Percentiles rank a stretch among this genome's conserved stretches.
Conservation (phyloP, 2,329 filamentous ascomycete genomes). For the Penicillium sclerotigenum region DNA sequence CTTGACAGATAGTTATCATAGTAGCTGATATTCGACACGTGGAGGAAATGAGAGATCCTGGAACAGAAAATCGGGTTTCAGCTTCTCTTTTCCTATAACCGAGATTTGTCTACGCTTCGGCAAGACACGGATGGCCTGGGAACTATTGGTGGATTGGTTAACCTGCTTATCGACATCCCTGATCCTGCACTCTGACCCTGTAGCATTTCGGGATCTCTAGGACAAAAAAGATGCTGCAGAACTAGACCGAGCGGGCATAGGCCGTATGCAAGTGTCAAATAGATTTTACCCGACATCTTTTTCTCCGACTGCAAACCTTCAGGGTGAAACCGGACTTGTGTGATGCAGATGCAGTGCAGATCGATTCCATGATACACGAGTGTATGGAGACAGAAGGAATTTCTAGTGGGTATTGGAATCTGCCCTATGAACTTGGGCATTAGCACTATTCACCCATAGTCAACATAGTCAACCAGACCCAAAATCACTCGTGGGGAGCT, state of each 20-base stretch:
- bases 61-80: neutral
- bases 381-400: constrained; percentile 7
- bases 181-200: constrained; percentile 4
- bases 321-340: constrained; percentile 1
- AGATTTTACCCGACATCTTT: neutral
- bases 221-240: neutral
- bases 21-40: constrained; percentile 1
- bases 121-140: constrained; percentile 7
- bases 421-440: constrained; percentile 5
- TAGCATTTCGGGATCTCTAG: constrained; percentile 2
- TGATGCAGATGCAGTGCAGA: constrained; percentile 14
- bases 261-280: neutral
- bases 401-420: constrained; percentile 11
- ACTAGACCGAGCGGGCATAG: neutral
- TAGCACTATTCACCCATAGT: neutral
- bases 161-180: constrained; percentile 10
- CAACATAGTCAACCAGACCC: neutral
- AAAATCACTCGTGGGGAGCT: neutral
- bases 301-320: neutral
- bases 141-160: constrained; percentile 5
- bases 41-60: neutral
- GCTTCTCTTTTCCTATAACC: neutral
- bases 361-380: constrained; percentile 17
- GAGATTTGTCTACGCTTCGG: neutral
- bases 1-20: constrained; percentile 10